Evolutionary conservation across 306 rosid species (phyloP), one percentile per base, ranked within the genome.

Genomic region (Fragaria iinumae): DNA sequence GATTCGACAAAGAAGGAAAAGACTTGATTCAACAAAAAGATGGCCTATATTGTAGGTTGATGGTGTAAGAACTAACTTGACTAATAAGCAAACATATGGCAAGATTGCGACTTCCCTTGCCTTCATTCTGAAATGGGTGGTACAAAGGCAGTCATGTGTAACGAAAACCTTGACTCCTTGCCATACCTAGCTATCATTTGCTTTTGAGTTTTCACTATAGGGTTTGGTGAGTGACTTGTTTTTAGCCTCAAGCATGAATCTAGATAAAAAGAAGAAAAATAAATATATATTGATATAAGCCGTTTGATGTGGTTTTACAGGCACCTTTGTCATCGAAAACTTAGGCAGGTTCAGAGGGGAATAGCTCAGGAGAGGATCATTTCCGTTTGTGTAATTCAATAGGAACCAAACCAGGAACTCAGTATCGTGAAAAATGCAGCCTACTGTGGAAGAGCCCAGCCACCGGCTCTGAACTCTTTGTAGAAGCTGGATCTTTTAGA

Each of bases 401-500:
- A 62, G 41, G 41, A 29, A 29, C 11, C 10, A 62, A 62, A 62
- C n/a, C 43, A 63, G 68, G 44, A 64, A 16, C 23, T 62, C 9
- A 6, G 67, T 29, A 32, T 27, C 67, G 8, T 32, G 10, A 8
- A 8, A 65, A 65, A 17, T 1, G 63, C 66, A 41, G 69, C 80
- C 65, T 55, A 65, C 72, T 83, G 81, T 38, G 97, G 97, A 81
- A 87, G 92, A 76, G 81, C 68, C 99, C 99, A 95, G 52, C 84
- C 80, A 73, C 97, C 97, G 36, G 95, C 85, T 83, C 88, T 90
- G 97, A 95, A 95, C 80, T 88, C 87, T 72, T 80, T 57, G 69
- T 89, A 92, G 83, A 95, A 95, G 83, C 80, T 84, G 72, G 99
- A 89, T 52, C 78, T 78, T 86, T 86, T 89, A 25, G 97, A 90